These are phyloP conservation scores for Aureobasidium lini DNA, from an alignment of 2,329 filamentous ascomycete genomes.

Conservation along the genomic window DNA sequence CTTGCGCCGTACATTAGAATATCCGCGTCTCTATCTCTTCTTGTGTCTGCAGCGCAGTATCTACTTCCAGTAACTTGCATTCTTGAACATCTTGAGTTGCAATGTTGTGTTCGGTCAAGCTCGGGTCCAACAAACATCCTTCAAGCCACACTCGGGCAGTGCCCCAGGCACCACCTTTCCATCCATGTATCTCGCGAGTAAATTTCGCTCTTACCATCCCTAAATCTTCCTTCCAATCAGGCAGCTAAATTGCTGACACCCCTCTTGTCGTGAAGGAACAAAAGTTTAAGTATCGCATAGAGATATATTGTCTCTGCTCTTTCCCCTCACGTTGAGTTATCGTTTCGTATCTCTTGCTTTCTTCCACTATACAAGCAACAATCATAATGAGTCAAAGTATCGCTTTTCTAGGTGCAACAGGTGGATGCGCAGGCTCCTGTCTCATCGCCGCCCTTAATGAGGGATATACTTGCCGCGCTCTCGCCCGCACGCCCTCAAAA, in stretches of 20 bases:
- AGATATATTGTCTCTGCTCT: background rate
- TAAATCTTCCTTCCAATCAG: background rate
- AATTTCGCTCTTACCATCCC: no score
- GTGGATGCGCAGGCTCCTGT: slow-evolving; percentile 38
- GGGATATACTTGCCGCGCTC: slow-evolving; percentile 39
- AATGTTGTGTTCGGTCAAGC: no score
- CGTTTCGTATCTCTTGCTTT: background rate
- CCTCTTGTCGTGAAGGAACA: background rate
- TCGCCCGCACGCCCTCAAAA: slow-evolving; percentile 45
- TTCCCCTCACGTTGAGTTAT: background rate
- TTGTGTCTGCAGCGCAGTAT: no score
- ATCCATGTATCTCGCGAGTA: background rate
- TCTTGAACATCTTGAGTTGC: no score
- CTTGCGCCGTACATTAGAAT: no score
- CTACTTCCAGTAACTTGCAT: no score
- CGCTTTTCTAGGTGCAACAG: slow-evolving; percentile 48
- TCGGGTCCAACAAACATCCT: background rate
- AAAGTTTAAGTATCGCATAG: background rate
- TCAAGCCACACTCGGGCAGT: slow-evolving; percentile 2
- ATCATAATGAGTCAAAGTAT: slow-evolving; percentile 26
- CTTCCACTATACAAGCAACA: background rate
- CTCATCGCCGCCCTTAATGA: slow-evolving; percentile 39
- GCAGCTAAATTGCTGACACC: background rate
- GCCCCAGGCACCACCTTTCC: background rate
- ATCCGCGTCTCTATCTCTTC: no score